Percentiles rank a stretch among this genome's conserved stretches.
Conservation (phyloP, 345 rosid genomes). For the Pelargonium nanum region DNA sequence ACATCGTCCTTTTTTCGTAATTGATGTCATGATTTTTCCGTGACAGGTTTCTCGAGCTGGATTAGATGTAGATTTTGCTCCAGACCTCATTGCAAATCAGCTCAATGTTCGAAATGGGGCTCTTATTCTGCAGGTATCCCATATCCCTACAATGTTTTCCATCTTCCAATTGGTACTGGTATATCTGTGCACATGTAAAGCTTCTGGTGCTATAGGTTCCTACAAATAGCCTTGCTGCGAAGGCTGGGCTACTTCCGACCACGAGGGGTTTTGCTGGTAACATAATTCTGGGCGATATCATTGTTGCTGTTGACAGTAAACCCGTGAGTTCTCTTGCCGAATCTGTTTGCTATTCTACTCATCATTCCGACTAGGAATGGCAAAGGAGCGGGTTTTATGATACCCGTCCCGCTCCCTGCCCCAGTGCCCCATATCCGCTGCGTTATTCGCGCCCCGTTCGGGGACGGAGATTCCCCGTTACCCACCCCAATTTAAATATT, state of each 20-base stretch:
- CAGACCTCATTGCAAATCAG: slow-evolving; percentile 78
- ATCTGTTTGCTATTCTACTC: slow-evolving; percentile 4
- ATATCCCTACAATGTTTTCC: too few relatives aligned
- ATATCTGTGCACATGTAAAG: not conserved
- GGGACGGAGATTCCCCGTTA: too few relatives aligned
- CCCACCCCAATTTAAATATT: too few relatives aligned
- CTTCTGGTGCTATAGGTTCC: slow-evolving; percentile 43
- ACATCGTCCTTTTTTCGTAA: too few relatives aligned
- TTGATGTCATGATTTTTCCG: not conserved
- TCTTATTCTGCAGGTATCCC: slow-evolving; percentile 64
- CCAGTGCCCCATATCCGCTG: too few relatives aligned
- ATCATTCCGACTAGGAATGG: not conserved
- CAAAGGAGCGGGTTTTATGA: too few relatives aligned
- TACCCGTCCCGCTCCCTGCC: too few relatives aligned
- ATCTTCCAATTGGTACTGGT: not conserved
- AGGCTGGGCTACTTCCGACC: slow-evolving; percentile 66
- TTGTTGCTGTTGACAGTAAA: slow-evolving; percentile 56
- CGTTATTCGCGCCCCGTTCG: too few relatives aligned
- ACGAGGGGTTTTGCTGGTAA: slow-evolving; percentile 85
- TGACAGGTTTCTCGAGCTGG: slow-evolving; percentile 77
- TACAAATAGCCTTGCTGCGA: slow-evolving; percentile 55
- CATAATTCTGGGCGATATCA: slow-evolving; percentile 76
- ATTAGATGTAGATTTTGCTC: slow-evolving; percentile 72
- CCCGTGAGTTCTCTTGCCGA: slow-evolving; percentile 36
- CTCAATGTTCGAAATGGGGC: slow-evolving; percentile 88